Evolutionary conservation across 495 filamentous ascomycete species (phyloP).

Genomic region (Chaetomium tenue): DNA sequence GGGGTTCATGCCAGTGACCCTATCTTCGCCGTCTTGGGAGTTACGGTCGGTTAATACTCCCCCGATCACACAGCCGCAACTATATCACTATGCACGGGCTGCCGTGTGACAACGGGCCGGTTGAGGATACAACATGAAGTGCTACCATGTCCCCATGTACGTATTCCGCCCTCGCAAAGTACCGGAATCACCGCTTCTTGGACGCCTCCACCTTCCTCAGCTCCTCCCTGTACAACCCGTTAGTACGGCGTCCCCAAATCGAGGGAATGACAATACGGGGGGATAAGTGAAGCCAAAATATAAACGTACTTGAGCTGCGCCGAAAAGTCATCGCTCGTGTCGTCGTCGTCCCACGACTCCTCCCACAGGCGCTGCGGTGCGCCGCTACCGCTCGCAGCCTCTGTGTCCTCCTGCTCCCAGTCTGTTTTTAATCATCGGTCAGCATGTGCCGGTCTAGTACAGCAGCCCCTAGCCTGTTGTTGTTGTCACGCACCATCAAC

Average conservation of each 20-base stretch:
- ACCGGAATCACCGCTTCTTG: conserved; percentile 51
- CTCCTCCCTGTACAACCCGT: conserved; percentile 67
- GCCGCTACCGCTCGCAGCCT: conserved; percentile 59
- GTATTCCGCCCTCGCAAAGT: background rate
- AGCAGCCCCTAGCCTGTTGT: background rate
- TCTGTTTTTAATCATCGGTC: conserved; percentile 50
- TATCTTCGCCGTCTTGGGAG: too few species aligned
- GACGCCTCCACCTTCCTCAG: conserved; percentile 84
- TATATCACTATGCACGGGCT: background rate
- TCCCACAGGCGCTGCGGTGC: conserved; percentile 87
- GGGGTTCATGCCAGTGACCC: too few species aligned
- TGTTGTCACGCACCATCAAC: conserved; percentile 66
- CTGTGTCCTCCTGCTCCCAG: conserved; percentile 83
- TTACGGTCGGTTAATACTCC: background rate
- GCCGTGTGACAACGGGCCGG: background rate
- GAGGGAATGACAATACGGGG: background rate
- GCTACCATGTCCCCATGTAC: background rate
- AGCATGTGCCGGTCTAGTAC: too few species aligned
- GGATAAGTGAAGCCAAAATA: background rate
- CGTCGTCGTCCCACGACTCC: conserved; percentile 99
- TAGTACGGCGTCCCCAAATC: background rate
- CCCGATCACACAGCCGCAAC: background rate
- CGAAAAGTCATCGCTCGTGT: conserved; percentile 94
- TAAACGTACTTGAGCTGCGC: conserved; percentile 82
- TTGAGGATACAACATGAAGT: conserved; percentile 16